Conservation (phyloP, 2,329 filamentous ascomycete genomes). For the Neoscytalidium dimidiatum region DNA sequence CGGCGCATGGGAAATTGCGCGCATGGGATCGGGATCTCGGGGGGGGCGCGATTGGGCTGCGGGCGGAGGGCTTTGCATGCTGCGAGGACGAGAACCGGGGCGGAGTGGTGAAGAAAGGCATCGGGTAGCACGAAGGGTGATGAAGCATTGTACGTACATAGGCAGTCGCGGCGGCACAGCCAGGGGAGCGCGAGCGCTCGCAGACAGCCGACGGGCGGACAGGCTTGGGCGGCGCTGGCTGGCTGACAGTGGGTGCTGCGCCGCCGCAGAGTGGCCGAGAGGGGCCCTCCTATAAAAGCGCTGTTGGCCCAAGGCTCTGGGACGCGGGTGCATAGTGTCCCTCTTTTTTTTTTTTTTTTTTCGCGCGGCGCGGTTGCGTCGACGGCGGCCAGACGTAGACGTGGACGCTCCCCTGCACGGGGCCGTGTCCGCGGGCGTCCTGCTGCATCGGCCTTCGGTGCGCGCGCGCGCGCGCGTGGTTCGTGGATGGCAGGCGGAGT, state of each 20-base stretch:
- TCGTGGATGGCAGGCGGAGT: background rate
- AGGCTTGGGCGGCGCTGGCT: background rate
- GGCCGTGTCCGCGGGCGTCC: background rate
- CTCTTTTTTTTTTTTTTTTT: slow-evolving; percentile 13
- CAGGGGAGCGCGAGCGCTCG: too few relatives aligned
- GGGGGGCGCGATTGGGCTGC: slow-evolving; percentile 15
- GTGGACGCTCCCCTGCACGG: background rate
- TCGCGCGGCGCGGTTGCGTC: background rate
- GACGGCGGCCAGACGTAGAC: background rate
- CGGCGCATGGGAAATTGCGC: slow-evolving; percentile 17
- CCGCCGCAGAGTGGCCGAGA: slow-evolving; percentile 9
- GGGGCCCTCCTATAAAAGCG: background rate
- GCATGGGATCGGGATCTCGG: slow-evolving; percentile 14
- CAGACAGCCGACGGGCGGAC: background rate
- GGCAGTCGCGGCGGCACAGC: too few relatives aligned
- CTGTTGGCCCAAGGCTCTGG: background rate
- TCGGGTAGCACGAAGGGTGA: background rate
- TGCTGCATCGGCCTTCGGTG: background rate
- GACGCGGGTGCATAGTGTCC: slow-evolving; percentile 3
- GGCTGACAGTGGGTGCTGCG: too few relatives aligned
- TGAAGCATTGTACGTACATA: slow-evolving; percentile 4
- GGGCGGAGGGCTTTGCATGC: background rate
- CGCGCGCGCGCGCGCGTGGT: too few relatives aligned
- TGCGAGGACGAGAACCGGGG: background rate
- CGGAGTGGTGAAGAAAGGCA: slow-evolving; percentile 9